phyloP scores from a whole-genome alignment of 2,329 filamentous ascomycete genomes.

The Diaporthe sp. region DNA sequence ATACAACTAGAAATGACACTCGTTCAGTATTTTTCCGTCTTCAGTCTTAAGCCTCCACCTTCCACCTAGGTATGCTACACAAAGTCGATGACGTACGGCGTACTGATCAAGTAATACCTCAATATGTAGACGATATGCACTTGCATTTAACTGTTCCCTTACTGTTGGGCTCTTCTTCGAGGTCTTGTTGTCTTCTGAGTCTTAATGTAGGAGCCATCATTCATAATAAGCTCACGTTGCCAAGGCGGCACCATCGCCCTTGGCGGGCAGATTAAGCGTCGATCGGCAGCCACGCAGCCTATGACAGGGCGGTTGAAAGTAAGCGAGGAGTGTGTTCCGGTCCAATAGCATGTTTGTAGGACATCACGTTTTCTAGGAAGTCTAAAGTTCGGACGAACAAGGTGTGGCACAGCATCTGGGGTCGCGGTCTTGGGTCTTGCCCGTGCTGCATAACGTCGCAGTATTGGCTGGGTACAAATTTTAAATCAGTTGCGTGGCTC shows the following conservation, averaged over 20 bases:
- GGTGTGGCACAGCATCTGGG: slow-evolving; percentile 11
- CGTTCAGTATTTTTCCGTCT: neutral
- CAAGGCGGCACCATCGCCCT: neutral
- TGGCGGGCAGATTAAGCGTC: neutral
- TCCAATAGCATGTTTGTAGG: neutral
- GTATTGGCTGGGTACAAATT: slow-evolving; percentile 1
- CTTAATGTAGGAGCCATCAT: too few relatives aligned
- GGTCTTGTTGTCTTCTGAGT: neutral
- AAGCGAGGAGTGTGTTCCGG: neutral
- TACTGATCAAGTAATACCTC: neutral
- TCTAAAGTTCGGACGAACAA: neutral
- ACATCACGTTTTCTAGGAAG: neutral
- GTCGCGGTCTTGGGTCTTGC: neutral
- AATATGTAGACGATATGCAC: neutral
- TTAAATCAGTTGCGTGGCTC: neutral
- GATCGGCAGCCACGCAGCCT: slow-evolving; percentile 14
- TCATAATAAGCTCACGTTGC: neutral
- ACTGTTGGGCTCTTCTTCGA: neutral
- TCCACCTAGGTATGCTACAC: neutral
- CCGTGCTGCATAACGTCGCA: slow-evolving; percentile 15
- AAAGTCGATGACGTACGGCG: neutral
- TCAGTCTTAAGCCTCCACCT: neutral
- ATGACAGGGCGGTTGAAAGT: neutral
- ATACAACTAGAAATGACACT: neutral
- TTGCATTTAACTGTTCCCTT: too few relatives aligned